A percentile compares a stretch with the other conserved stretches of the same genome.
Evolutionary conservation across 768 basidiomycete genomes (phyloP).

Genomic region (Rhodotorula kratochvilovae): DNA sequence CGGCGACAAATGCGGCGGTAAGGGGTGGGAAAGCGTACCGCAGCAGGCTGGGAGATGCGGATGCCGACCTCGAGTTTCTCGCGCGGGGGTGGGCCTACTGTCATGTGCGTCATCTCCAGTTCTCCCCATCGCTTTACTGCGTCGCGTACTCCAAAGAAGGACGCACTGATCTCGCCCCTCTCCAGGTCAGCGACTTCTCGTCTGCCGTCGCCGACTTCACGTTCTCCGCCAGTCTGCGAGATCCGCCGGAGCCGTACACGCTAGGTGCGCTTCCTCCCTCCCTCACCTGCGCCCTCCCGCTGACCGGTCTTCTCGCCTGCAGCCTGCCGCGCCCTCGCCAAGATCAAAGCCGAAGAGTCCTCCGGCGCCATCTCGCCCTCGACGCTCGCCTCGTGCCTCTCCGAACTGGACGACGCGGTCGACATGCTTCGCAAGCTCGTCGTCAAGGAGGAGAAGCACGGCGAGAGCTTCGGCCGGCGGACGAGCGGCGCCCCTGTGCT

Average conservation of each 20-base stretch:
- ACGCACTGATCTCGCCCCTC: neutral
- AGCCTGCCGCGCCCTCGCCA: constrained; percentile 30
- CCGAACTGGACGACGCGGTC: constrained; percentile 20
- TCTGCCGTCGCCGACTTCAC: constrained; percentile 21
- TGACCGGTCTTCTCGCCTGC: neutral
- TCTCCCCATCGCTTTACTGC: neutral
- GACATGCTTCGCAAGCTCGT: neutral
- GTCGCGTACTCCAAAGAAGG: neutral
- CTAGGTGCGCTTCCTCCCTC: neutral
- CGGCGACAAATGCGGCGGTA: constrained; percentile 21
- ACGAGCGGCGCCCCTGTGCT: constrained; percentile 11
- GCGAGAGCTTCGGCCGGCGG: neutral
- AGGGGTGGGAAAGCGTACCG: constrained; percentile 18
- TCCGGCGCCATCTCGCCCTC: neutral
- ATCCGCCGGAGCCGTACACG: constrained; percentile 29
- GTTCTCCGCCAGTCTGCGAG: constrained; percentile 5
- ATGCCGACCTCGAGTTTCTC: constrained; percentile 32
- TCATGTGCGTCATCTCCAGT: neutral
- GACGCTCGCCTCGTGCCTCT: neutral
- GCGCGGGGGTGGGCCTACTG: constrained; percentile 29
- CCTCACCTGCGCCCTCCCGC: too few relatives aligned
- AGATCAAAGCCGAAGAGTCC: constrained; percentile 19
- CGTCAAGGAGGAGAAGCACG: neutral
- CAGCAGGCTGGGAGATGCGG: constrained; percentile 26
- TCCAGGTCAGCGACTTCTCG: constrained; percentile 18